These are phyloP conservation scores for Populus trichocarpa DNA, from an alignment of 441 rosid species.

Conservation along the genomic window DNA sequence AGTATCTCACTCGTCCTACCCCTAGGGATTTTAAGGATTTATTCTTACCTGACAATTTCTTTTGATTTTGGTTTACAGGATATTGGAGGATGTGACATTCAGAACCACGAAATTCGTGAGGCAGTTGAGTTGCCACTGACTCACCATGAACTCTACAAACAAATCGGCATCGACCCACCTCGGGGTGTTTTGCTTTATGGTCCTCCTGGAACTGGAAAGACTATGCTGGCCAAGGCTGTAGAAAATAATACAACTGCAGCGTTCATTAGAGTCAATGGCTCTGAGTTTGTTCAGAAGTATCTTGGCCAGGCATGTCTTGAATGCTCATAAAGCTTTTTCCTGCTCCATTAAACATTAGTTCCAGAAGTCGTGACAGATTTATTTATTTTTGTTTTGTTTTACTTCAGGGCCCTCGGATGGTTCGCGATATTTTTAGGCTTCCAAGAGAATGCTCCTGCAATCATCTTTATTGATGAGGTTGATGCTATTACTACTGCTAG, in stretches of 20 bases:
- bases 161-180: constrained; percentile 87
- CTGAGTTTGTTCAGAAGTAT: constrained; percentile 91
- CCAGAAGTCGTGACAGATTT: too few species aligned
- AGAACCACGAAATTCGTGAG: constrained; percentile 90
- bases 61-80: constrained; percentile 35
- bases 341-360: not conserved
- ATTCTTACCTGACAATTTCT: not conserved
- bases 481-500: constrained; percentile 94
- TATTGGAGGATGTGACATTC: constrained; percentile 93
- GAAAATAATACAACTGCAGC: constrained; percentile 91
- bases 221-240: constrained; percentile 92
- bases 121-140: constrained; percentile 89
- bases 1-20: too few species aligned
- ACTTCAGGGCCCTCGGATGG: constrained; percentile 82
- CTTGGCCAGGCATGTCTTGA: constrained; percentile 63
- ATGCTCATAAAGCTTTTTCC: not conserved
- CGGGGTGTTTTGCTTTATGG: constrained; percentile 90
- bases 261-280: constrained; percentile 87
- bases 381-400: not conserved
- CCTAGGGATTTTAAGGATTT: not conserved
- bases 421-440: constrained; percentile 87
- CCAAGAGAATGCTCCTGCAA: constrained; percentile 96
- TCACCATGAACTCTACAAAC: constrained; percentile 79
- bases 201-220: constrained; percentile 93
- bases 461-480: constrained; percentile 84